Evolutionary conservation across 1,284 basidiomycete species (phyloP), one percentile per base, ranked within the genome.

Genomic region (Leccinum glutinopallens): DNA sequence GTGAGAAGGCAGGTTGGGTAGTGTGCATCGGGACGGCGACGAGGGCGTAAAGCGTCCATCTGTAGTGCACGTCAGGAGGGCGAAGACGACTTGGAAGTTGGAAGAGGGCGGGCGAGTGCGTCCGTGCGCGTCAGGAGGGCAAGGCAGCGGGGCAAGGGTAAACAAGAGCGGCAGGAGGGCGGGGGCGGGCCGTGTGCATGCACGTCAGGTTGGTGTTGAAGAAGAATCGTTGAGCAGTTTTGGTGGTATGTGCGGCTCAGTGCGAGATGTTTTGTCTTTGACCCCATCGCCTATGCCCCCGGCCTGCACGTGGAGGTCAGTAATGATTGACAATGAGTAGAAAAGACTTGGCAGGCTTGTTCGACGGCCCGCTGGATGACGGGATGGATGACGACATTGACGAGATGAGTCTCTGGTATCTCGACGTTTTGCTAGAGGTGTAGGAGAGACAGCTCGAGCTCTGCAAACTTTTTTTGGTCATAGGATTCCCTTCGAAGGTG

Each of bases 191-290:
- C 25, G 25, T 25, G 25, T 25, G 25, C 25, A 25, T 25, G 25
- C 25, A 25, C 25, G 25, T 25, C 25, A 25, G 25, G 25, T 25
- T 25, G 25, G 91, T 89, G 77, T 98, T 99, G 63, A 98, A 88
- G 80, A 99, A 99, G 2, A 89, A 82, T 99, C 97, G 70, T 88
- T 88, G 29, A 98, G 84, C 49, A 89, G 79, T 69, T 89, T 86
- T 9, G 85, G 68, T 19, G 93, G 90, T 65, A 96, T 87, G 67
- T 92, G 84, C 7, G 92, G 25, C 25, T 25, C 25, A 25, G 25
- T 25, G 25, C 25, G 25, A 89, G 60, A 95, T 88, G 63, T 87
- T 91, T 1, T 92, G 89, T 53, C 90, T 82, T 53, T 80, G 79
- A 51, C 84, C 83, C 4, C 25, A 25, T 25, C 25, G 25, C 25